These are phyloP conservation scores for Paramecium bursaria DNA, from an alignment of 73 alveolate species.

Conservation along the genomic window DNA sequence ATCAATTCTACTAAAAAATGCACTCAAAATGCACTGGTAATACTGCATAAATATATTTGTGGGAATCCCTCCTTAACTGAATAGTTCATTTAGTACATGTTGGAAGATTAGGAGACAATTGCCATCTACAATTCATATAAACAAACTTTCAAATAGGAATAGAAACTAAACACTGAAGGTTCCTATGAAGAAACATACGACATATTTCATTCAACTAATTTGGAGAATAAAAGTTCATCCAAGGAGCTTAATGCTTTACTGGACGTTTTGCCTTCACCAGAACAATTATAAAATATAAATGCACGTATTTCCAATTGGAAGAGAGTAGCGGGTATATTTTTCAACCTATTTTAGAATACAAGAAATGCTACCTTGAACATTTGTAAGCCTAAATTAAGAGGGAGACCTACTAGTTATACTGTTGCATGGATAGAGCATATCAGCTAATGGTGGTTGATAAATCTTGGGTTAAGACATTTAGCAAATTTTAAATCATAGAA, in stretches of 20 bases:
- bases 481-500: constrained; percentile 20
- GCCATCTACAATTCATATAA: not conserved
- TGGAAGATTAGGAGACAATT: constrained; percentile 39
- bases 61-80: constrained; percentile 31
- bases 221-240: constrained; percentile 19
- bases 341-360: constrained; percentile 6
- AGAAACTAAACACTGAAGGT: too few relatives aligned
- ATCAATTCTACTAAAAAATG: constrained; percentile 12
- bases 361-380: constrained; percentile 25
- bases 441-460: not conserved
- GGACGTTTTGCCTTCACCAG: constrained; percentile 29
- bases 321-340: not conserved
- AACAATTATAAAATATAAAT: not conserved
- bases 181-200: too few relatives aligned
- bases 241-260: constrained; percentile 1
- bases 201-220: constrained; percentile 3
- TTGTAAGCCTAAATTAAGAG: constrained; percentile 1
- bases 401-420: not conserved
- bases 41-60: constrained; percentile 2
- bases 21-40: not conserved
- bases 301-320: constrained; percentile 9
- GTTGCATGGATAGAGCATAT: not conserved
- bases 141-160: too few relatives aligned
- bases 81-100: not conserved
- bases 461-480: constrained; percentile 21